Evolutionary conservation across 345 rosid species (phyloP).

Genomic region (Carallia brachiata): DNA sequence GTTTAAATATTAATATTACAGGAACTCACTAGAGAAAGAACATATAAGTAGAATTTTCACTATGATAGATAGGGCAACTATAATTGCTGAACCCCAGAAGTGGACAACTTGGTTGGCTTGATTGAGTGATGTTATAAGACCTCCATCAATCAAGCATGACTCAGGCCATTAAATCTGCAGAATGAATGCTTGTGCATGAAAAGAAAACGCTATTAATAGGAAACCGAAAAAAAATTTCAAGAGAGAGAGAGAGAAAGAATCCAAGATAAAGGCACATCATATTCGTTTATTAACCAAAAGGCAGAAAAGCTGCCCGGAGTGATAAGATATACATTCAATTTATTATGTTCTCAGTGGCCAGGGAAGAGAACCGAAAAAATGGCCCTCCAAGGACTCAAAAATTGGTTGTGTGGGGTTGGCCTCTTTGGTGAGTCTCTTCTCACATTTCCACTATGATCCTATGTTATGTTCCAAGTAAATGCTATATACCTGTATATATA

Average conservation of each 20-base stretch:
- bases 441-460: not conserved
- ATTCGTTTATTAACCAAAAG: conserved; percentile 21
- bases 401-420: conserved; percentile 13
- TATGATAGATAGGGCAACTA: no score
- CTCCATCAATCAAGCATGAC: no score
- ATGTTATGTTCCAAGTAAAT: not conserved
- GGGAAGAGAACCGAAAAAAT: conserved; percentile 29
- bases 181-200: not conserved
- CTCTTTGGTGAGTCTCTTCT: not conserved
- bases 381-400: conserved; percentile 37
- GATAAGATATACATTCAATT: conserved; percentile 9
- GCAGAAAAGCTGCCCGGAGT: conserved; percentile 17
- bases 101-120: no score
- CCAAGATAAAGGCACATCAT: not conserved
- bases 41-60: no score
- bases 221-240: not conserved
- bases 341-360: conserved; percentile 14
- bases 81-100: no score
- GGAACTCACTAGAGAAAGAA: no score
- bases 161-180: not conserved
- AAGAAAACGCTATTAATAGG: not conserved
- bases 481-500: not conserved
- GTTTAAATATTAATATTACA: no score
- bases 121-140: no score
- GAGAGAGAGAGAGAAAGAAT: not conserved